Conservation (phyloP, 139 green algal species). For the Parachlorella kessleri region DNA sequence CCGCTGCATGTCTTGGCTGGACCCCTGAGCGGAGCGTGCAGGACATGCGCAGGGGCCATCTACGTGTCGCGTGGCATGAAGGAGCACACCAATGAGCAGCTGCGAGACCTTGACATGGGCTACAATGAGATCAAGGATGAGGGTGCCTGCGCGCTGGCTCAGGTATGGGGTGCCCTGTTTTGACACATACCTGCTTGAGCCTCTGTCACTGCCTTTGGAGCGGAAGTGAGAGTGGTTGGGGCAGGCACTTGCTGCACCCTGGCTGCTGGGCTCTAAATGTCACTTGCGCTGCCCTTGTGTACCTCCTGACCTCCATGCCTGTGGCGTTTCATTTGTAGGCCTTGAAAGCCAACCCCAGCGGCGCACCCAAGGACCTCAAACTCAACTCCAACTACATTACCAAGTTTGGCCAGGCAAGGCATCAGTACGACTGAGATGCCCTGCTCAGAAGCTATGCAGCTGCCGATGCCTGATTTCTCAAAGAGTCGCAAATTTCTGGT, state of each 20-base stretch:
- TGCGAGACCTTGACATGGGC: conserved; percentile 93
- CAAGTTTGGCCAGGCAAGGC: conserved; percentile 81
- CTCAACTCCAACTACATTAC: conserved; percentile 97
- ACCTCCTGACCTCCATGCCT: too few species aligned
- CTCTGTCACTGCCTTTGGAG: too few species aligned
- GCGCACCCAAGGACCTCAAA: conserved; percentile 81
- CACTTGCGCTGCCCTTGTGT: too few species aligned
- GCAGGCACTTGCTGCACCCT: too few species aligned
- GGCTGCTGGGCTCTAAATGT: too few species aligned
- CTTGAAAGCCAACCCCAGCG: conserved; percentile 89
- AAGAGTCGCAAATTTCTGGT: too few species aligned
- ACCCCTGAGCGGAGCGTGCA: too few species aligned
- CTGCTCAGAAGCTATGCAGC: not conserved
- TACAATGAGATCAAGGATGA: conserved; percentile 99
- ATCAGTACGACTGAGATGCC: not conserved
- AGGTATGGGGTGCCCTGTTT: conserved; percentile 74
- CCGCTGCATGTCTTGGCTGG: too few species aligned
- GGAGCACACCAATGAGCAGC: conserved; percentile 75
- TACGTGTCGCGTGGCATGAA: conserved; percentile 51
- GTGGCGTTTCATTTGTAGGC: too few species aligned
- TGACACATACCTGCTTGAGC: too few species aligned
- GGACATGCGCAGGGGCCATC: conserved; percentile 43
- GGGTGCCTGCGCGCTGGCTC: conserved; percentile 91
- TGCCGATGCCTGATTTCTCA: too few species aligned
- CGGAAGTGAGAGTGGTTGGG: not conserved